phyloP scores from a whole-genome alignment of 1,139 yeast genomes.

The Sugiyamaella xylanicola region DNA sequence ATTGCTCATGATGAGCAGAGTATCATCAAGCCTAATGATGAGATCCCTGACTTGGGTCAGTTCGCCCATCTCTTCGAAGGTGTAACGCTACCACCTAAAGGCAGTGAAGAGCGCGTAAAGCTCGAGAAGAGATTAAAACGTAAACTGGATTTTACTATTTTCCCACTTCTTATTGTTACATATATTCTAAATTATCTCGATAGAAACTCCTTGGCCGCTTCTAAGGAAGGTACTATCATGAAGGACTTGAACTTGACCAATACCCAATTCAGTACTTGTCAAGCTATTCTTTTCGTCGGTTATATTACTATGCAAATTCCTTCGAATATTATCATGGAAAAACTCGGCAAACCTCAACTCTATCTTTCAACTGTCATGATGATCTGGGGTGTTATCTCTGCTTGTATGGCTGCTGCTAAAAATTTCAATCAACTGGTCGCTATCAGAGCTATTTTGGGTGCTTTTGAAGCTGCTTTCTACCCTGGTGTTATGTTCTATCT shows the following conservation, averaged over 20 bases:
- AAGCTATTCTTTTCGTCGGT: conserved; percentile 62
- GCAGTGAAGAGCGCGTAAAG: conserved; percentile 21
- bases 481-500: conserved; percentile 55
- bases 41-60: conserved; percentile 23
- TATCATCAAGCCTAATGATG: conserved; percentile 10
- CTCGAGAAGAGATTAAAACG: conserved; percentile 24
- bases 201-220: conserved; percentile 62
- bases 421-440: conserved; percentile 46
- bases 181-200: conserved; percentile 64
- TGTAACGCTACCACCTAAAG: conserved; percentile 25
- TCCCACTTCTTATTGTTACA: conserved; percentile 59
- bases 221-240: conserved; percentile 60
- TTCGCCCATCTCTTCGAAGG: conserved; percentile 26
- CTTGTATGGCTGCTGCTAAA: conserved; percentile 56
- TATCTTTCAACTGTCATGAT: conserved; percentile 56
- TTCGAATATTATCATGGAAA: conserved; percentile 50
- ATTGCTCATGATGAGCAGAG: conserved; percentile 9
- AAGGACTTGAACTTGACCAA: conserved; percentile 55
- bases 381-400: conserved; percentile 58
- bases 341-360: conserved; percentile 53
- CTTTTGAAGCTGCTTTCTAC: conserved; percentile 57
- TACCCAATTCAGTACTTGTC: conserved; percentile 56
- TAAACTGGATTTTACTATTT: conserved; percentile 55
- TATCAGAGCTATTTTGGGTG: conserved; percentile 51
- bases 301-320: conserved; percentile 64